These are phyloP conservation scores for Gardenia jasminoides DNA, from an alignment of 257 asterid species.

Conservation along the genomic window DNA sequence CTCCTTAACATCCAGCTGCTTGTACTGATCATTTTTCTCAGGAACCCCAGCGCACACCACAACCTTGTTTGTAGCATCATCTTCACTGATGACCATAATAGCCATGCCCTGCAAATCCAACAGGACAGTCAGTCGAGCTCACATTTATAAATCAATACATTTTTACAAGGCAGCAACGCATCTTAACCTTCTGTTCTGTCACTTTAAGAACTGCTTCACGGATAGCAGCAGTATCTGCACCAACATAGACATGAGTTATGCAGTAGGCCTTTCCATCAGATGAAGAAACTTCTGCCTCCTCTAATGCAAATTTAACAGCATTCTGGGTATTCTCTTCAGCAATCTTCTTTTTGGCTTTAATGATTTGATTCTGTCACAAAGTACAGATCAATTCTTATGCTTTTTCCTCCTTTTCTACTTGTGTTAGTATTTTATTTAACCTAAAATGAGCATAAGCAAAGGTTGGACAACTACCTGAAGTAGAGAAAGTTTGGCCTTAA, in stretches of 20 bases:
- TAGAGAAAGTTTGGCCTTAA: slow-evolving; percentile 62
- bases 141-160: background rate
- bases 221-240: slow-evolving; percentile 84
- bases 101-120: slow-evolving; percentile 67
- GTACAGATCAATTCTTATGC: slow-evolving; percentile 6
- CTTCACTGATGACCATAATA: slow-evolving; percentile 73
- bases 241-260: slow-evolving; percentile 69
- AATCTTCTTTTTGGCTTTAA: slow-evolving; percentile 75
- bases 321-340: slow-evolving; percentile 78
- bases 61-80: slow-evolving; percentile 70
- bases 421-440: background rate
- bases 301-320: slow-evolving; percentile 62
- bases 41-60: slow-evolving; percentile 99
- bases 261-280: slow-evolving; percentile 77
- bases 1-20: slow-evolving; percentile 60
- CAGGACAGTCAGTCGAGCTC: slow-evolving; percentile 3
- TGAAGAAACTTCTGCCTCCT: slow-evolving; percentile 70
- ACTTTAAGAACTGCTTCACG: slow-evolving; percentile 99
- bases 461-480: slow-evolving; percentile 63
- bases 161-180: slow-evolving; percentile 1
- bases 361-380: slow-evolving; percentile 68
- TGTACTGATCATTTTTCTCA: slow-evolving; percentile 55
- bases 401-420: slow-evolving; percentile 1
- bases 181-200: slow-evolving; percentile 76
- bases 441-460: background rate